These are phyloP conservation scores for Myxozyma vanderwaltii DNA, from an alignment of 805 yeast species.

Conservation along the genomic window DNA sequence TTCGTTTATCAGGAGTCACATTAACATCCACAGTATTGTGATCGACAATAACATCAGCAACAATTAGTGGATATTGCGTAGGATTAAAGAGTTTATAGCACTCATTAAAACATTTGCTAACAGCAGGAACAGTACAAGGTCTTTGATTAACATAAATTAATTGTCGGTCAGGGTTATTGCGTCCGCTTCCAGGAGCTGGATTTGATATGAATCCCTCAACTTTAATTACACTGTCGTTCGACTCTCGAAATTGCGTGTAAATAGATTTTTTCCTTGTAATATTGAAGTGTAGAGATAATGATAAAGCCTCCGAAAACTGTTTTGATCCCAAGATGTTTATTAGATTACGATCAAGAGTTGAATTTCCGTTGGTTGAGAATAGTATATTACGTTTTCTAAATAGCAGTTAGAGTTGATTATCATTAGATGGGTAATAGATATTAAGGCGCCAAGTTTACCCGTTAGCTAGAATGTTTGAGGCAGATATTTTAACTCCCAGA, in stretches of 20 bases:
- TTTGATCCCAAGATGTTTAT: conserved; percentile 70
- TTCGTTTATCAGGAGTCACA: conserved; percentile 88
- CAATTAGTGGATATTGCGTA: conserved; percentile 70
- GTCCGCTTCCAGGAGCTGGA: conserved; percentile 76
- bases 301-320: conserved; percentile 59
- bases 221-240: conserved; percentile 34
- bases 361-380: conserved; percentile 59
- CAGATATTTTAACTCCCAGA: conserved; percentile 59
- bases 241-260: background rate
- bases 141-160: conserved; percentile 70
- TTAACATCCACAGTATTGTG: conserved; percentile 62
- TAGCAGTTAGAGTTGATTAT: conserved; percentile 26
- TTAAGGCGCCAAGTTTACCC: background rate
- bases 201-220: conserved; percentile 70
- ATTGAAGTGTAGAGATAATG: conserved; percentile 46
- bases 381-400: conserved; percentile 50
- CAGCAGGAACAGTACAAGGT: conserved; percentile 62
- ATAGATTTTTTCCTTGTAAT: conserved; percentile 17
- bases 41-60: conserved; percentile 54
- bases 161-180: conserved; percentile 75
- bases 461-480: conserved; percentile 51
- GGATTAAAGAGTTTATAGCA: conserved; percentile 70
- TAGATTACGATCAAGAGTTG: conserved; percentile 57
- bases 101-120: conserved; percentile 68
- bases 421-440: background rate